Evolutionary conservation across 805 yeast species (phyloP).

Genomic region (Yamadazyma sp.): DNA sequence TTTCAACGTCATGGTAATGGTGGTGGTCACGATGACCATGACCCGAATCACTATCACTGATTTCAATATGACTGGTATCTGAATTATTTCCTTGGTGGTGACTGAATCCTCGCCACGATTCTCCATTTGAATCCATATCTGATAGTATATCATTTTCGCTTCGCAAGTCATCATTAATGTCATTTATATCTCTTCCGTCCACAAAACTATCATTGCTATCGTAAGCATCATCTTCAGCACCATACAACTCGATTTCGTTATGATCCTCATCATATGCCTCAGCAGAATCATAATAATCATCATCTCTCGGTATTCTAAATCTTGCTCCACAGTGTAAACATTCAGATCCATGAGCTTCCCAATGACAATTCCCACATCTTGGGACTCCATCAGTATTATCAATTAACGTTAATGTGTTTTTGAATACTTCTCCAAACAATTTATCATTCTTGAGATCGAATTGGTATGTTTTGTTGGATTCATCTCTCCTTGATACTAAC

Average conservation of each 20-base stretch:
- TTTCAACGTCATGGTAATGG: too few species aligned
- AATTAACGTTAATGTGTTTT: slow-evolving; percentile 49
- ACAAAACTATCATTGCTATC: slow-evolving; percentile 34
- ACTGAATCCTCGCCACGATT: slow-evolving; percentile 13
- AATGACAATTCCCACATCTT: slow-evolving; percentile 71
- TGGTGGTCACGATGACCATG: slow-evolving; percentile 1
- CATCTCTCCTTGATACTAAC: slow-evolving; percentile 19
- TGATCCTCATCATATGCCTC: slow-evolving; percentile 35
- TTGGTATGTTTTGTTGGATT: slow-evolving; percentile 27
- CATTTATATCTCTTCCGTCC: slow-evolving; percentile 22
- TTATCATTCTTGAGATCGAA: slow-evolving; percentile 34
- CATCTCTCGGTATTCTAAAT: slow-evolving; percentile 35
- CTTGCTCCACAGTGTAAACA: slow-evolving; percentile 68
- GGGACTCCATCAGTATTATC: slow-evolving; percentile 72
- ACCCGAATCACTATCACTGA: slow-evolving; percentile 1
- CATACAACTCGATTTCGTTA: slow-evolving; percentile 21
- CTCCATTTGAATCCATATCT: slow-evolving; percentile 7
- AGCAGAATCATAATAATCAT: slow-evolving; percentile 33
- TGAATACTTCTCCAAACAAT: slow-evolving; percentile 51
- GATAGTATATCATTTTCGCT: slow-evolving; percentile 8
- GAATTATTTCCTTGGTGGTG: slow-evolving; percentile 1
- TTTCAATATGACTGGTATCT: slow-evolving; percentile 2
- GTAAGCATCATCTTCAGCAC: slow-evolving; percentile 18
- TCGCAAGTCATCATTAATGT: slow-evolving; percentile 18
- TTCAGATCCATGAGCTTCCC: slow-evolving; percentile 70